Conservation (phyloP, 1,284 basidiomycete species). For the Pascua guehoae region DNA sequence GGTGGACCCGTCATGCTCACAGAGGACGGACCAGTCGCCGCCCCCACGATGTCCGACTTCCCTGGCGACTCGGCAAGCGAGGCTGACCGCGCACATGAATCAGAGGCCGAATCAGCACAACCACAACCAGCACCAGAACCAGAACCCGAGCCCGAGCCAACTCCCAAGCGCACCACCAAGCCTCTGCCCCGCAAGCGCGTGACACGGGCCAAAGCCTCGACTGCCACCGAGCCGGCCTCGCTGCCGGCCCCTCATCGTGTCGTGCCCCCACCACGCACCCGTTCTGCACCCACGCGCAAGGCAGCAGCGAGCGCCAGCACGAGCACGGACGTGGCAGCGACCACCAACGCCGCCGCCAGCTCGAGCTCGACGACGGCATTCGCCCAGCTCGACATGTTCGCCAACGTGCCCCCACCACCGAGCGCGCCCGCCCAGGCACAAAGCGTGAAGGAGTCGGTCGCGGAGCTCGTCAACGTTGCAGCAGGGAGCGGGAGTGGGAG, state of each 20-base stretch:
- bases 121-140: neutral
- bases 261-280: conserved; percentile 1
- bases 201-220: neutral
- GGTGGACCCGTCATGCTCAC: too few relatives aligned
- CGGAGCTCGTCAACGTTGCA: neutral
- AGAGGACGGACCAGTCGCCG: too few relatives aligned
- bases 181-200: conserved; percentile 13
- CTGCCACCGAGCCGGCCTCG: conserved; percentile 1
- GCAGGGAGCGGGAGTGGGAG: too few relatives aligned
- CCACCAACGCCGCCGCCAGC: conserved; percentile 3
- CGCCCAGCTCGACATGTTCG: conserved; percentile 30
- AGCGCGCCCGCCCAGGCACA: conserved; percentile 6
- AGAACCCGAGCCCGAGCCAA: neutral
- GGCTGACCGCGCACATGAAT: too few relatives aligned
- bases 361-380: conserved; percentile 6
- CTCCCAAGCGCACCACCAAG: conserved; percentile 13
- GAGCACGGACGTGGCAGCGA: neutral
- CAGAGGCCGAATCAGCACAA: neutral
- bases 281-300: conserved; percentile 1
- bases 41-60: too few relatives aligned
- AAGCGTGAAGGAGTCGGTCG: neutral
- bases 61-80: too few relatives aligned
- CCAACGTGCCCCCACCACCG: conserved; percentile 28
- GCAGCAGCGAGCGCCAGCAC: neutral
- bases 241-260: too few relatives aligned